phyloP scores from a whole-genome alignment of 1,139 yeast genomes.

The Geotrichum australiense region DNA sequence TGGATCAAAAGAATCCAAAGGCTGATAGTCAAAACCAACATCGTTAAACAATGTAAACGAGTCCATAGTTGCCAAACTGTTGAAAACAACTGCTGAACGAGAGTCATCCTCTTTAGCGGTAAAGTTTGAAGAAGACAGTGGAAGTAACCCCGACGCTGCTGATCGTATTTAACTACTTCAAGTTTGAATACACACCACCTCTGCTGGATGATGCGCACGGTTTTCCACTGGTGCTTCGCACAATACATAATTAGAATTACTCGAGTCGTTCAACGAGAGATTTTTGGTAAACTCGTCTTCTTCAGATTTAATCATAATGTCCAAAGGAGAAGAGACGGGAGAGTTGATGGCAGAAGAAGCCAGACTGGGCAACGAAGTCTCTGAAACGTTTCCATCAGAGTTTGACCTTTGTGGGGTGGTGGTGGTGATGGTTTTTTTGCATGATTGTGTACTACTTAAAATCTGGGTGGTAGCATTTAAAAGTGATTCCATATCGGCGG shows the following conservation, averaged over 20 bases:
- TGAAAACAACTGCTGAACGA: conserved; percentile 18
- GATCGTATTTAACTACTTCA: conserved; percentile 35
- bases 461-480: conserved; percentile 7
- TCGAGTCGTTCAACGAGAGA: conserved; percentile 10
- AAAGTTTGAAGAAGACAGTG: too few relatives aligned
- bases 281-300: conserved; percentile 13
- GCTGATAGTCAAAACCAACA: conserved; percentile 20
- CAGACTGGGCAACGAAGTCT: conserved; percentile 25
- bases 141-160: conserved; percentile 40
- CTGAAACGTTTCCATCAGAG: conserved; percentile 6
- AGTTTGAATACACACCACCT: conserved; percentile 31
- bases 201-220: conserved; percentile 43
- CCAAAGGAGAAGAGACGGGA: conserved; percentile 20
- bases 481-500: conserved; percentile 11
- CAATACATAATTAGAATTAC: conserved; percentile 14
- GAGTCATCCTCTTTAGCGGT: conserved; percentile 24
- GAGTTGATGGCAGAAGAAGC: conserved; percentile 27
- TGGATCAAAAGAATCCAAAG: not conserved
- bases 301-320: conserved; percentile 15
- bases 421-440: conserved; percentile 8
- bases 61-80: conserved; percentile 20
- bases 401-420: conserved; percentile 1
- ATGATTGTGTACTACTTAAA: too few relatives aligned
- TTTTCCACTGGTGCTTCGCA: conserved; percentile 19
- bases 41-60: conserved; percentile 19